Base-by-base conservation (phyloP, 345 rosid species). In the Pelargonium nanum region DNA sequence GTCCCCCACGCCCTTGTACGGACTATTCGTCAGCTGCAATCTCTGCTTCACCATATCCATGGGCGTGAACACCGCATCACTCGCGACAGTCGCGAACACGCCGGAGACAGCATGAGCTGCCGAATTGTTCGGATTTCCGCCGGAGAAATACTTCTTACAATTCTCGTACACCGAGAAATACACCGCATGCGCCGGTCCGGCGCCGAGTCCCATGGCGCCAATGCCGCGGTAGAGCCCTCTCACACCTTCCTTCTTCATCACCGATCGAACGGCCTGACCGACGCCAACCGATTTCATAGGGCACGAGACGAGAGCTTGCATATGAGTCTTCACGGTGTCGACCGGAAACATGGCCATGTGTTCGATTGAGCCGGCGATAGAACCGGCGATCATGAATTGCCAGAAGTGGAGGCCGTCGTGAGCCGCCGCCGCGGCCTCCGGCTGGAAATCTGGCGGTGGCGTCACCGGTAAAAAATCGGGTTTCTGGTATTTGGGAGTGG, bases 41-140 rank as follows among this genome's bases (percentile, higher is more conserved):
- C 99, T 87, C 75, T 94, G 99, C 77, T 94, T 94, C 61, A 94
- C 97, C 97, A 86, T 82, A 73, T 94, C 99, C 97, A 94, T 90
- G 0, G 99, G 97, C 0, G 99, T 94, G 12, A 90, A 81, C 21
- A 94, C 95, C 4, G 99, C 93, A 50, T 94, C 99, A 58, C 99
- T 94, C 0, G 93, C 78, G 4, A 94, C 82, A 0, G 99, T 94
- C 4, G 99, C 97, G 51, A 78, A 90, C 2, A 94, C 89, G 5
- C 99, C 99, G 0, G 99, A 88, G 5, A 77, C 26, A 0, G 99
- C 97, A 57, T 94, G 97, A 0, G 95, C 99, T 6, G 72, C 78
- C 12, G 96, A 60, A 70, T 85, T 90, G 55, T 85, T 79, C 0
- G 95, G 95, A 58, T 90, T 79, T 0, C 77, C 77, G 1, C 79